Conservation (phyloP, 1,139 yeast genomes). For the Taphrina pruni region DNA sequence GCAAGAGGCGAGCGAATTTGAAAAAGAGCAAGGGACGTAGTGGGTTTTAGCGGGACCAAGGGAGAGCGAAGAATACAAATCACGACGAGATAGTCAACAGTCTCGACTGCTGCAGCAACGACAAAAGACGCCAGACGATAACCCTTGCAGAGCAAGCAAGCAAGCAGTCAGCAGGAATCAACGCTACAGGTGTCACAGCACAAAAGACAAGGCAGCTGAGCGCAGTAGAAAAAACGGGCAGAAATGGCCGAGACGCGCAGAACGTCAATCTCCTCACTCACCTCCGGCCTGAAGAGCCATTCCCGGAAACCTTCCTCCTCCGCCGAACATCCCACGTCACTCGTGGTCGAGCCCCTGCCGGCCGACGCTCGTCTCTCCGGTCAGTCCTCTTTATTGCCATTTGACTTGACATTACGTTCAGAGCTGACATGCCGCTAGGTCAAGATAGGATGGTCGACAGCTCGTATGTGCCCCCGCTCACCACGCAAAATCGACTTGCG, state of each 20-base stretch:
- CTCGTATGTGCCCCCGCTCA: slow-evolving; percentile 38
- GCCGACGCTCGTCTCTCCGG: slow-evolving; percentile 9
- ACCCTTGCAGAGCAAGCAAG: no score
- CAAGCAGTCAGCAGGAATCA: no score
- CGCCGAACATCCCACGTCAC: slow-evolving; percentile 15
- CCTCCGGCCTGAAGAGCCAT: slow-evolving; percentile 15
- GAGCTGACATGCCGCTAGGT: slow-evolving; percentile 8
- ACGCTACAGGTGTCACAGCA: no score
- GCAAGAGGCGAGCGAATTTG: no score
- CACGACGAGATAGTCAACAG: no score
- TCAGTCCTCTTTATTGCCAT: not conserved
- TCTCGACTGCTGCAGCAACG: no score
- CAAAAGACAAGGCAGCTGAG: no score
- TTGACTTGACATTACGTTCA: no score
- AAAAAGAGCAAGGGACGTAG: no score
- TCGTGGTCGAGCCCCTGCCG: slow-evolving; percentile 26
- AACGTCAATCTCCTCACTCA: slow-evolving; percentile 13
- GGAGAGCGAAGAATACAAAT: no score
- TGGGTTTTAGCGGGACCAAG: no score
- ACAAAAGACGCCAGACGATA: no score
- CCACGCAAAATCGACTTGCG: slow-evolving; percentile 45
- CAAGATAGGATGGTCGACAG: slow-evolving; percentile 25
- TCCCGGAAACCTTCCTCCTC: slow-evolving; percentile 15
- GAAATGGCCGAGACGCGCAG: slow-evolving; percentile 18
- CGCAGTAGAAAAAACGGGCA: not conserved